Evolutionary conservation across 345 rosid genomes (phyloP), one percentile per base, ranked within the genome.

Genomic region (Aquilaria sinensis): DNA sequence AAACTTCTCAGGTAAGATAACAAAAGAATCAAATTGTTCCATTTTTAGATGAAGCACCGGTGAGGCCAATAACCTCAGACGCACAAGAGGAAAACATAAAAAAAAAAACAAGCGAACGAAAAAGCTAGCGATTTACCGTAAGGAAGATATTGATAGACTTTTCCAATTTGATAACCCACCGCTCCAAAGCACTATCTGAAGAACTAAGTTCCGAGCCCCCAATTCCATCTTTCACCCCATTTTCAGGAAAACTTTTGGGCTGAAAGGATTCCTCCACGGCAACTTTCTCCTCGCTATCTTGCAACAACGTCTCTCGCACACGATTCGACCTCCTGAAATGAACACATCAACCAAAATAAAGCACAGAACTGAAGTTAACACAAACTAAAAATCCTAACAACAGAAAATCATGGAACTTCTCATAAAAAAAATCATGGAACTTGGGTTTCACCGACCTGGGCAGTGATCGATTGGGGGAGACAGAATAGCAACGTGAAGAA

Each of bases 91-190:
- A 5, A 51, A 74, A 32, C 47, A 11, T 23, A 61, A 52, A 12
- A 14, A 15, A 14, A 15, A 31, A 16, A 48, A 0, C 0, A 41
- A 52, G 1, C 50, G 5, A 55, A 31, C 13, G 15, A 13, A 54
- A 59, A 46, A 61, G 29, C 11, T 57, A 51, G 53, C 41, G 48
- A 68, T 68, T 67, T 77, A 85, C 97, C 62, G 96, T 88, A 58
- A 90, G 96, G 70, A 93, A 81, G 73, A 93, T 69, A 74, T 93
- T 89, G 31, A 87, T 51, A 64, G 89, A 79, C 71, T 86, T 91
- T 64, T 93, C 98, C 47, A 86, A 2, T 84, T 85, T 87, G 69
- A 93, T 74, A 66, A 74, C 50, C 93, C 82, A 87, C 45, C 58
- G 62, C 66, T 83, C 94, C 33, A 68, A 43, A 61, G 57, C 79